Base-by-base conservation (phyloP, 371 early-diverging fungal species). In the Lichtheimia corymbifera region DNA sequence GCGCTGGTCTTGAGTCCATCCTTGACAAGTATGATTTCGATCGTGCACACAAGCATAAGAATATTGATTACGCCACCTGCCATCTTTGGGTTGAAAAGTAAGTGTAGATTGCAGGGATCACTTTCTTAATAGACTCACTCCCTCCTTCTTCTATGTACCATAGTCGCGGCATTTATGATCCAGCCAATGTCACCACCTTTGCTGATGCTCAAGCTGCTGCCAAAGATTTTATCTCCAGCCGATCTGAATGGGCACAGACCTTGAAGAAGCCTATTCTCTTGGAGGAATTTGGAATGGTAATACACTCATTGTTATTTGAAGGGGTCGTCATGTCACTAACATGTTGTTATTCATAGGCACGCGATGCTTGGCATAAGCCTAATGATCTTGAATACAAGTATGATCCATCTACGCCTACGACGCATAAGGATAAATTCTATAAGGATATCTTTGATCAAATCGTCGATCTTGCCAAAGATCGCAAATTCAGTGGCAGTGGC, bases 71-170 rank as follows among this genome's bases (percentile, higher is more conserved):
- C 55, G 62, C 80, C 20, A 81, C 80, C 14, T 76, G 72, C 61
- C 86, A 86, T 58, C 64, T 73, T 53, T 86, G 86, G 86, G 86
- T 80, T 24, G 81, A 83, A 75, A 80, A 82, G 77, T 78, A 73
- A 64, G 71, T 40, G 15, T n/a, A 9, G n/a, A n/a, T n/a, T 15
- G 3, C 14, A 43, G 11, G 35, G 35, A 11, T 35, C 35, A 2
- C 6, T 35, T 35, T 35, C 11, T 22, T 22, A 28, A 0, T 9
- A 35, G 9, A 2, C 35, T 35, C 35, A 35, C 35, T 1, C 2
- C 9, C 35, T 35, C 9, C 7, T 28, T 28, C 28, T 28, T 25
- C 24, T 58, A 25, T 30, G 43, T 40, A 42, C 54, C 35, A 25
- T 63, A 78, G 79, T 51, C 75, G 83, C 72, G 83, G 78, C 7